These are phyloP conservation scores for Colletotrichum sp. DNA, from an alignment of 2,329 filamentous ascomycete genomes.

Conservation along the genomic window DNA sequence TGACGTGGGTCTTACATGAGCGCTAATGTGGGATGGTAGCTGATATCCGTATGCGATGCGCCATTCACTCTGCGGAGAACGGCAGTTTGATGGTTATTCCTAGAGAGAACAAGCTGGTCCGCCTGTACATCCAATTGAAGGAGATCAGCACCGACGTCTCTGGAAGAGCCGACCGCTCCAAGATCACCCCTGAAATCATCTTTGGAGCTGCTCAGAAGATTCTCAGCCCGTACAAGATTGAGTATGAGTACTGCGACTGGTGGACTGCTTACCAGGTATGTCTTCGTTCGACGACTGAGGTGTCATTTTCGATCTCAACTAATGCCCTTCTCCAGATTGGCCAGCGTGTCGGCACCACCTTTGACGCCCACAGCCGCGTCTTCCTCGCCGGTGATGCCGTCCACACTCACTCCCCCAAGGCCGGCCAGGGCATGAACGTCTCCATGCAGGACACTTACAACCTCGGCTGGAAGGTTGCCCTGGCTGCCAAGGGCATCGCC, in stretches of 20 bases:
- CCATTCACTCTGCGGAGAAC: slow-evolving; percentile 59
- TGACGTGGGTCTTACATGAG: not conserved
- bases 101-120: slow-evolving; percentile 65
- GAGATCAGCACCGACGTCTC: slow-evolving; percentile 44
- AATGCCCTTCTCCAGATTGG: slow-evolving; percentile 63
- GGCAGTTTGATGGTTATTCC: slow-evolving; percentile 71
- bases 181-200: slow-evolving; percentile 67
- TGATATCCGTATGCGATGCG: slow-evolving; percentile 63
- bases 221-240: slow-evolving; percentile 69
- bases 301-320: rapidly evolving
- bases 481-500: slow-evolving; percentile 48
- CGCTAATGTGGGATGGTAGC: not conserved
- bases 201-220: slow-evolving; percentile 66
- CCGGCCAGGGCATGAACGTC: slow-evolving; percentile 76
- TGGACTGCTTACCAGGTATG: slow-evolving; percentile 68
- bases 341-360: slow-evolving; percentile 65
- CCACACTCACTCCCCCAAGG: slow-evolving; percentile 62
- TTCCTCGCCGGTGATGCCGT: slow-evolving; percentile 75
- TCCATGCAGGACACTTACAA: slow-evolving; percentile 71
- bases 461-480: slow-evolving; percentile 61
- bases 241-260: slow-evolving; percentile 68
- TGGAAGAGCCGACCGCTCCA: slow-evolving; percentile 58
- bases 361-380: slow-evolving; percentile 60
- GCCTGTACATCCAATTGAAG: slow-evolving; percentile 69
- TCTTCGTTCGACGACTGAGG: not conserved